These are phyloP conservation scores for Hibiscus mutabilis DNA, from an alignment of 345 rosid genomes.

Conservation along the genomic window DNA sequence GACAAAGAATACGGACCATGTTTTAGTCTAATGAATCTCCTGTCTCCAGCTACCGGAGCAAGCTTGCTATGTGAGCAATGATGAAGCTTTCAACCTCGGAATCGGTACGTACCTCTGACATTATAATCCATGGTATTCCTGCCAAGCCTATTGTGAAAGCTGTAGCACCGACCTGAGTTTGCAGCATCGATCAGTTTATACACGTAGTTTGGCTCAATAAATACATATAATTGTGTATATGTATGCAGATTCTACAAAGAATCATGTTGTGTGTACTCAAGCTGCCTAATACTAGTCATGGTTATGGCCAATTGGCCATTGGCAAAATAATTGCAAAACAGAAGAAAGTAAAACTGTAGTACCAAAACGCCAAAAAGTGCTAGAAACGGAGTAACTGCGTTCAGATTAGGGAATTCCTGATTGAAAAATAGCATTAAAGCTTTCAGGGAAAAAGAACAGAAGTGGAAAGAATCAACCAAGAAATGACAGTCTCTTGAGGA, in stretches of 20 bases:
- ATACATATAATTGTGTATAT: too few species aligned
- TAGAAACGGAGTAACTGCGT: constrained; percentile 22
- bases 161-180: constrained; percentile 21
- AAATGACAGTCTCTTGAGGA: not conserved
- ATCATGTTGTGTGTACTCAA: too few species aligned
- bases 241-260: too few species aligned
- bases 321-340: too few species aligned
- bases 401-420: constrained; percentile 20
- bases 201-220: not conserved
- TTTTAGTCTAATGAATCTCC: not conserved
- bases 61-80: not conserved
- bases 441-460: not conserved
- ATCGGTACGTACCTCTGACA: constrained; percentile 30
- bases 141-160: constrained; percentile 31
- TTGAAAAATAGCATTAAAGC: not conserved
- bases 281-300: too few species aligned
- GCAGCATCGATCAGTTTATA: not conserved
- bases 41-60: not conserved
- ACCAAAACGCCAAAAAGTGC: constrained; percentile 15
- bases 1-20: constrained; percentile 2
- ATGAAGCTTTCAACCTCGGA: not conserved
- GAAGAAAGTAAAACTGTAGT: not conserved
- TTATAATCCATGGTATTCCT: constrained; percentile 38
- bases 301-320: too few species aligned
- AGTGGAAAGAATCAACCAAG: too few species aligned